phyloP scores from a whole-genome alignment of 352 stramenopile genomes.

The Achlya hypogyna region DNA sequence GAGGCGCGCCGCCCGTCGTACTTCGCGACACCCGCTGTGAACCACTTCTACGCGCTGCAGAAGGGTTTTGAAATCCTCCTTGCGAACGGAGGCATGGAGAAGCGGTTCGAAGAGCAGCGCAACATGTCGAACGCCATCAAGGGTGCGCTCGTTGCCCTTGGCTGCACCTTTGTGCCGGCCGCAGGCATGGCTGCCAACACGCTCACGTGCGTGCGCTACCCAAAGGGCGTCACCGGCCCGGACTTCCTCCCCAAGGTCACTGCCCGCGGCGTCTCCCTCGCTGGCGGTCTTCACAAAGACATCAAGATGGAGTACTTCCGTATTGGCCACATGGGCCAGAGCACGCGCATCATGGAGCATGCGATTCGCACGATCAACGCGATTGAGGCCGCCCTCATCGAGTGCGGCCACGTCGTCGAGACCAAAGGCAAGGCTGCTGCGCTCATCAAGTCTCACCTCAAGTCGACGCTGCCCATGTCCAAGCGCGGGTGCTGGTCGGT shows the following conservation, averaged over 20 bases:
- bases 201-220: slow-evolving; percentile 68
- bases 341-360: slow-evolving; percentile 62
- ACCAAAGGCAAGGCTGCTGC: slow-evolving; percentile 43
- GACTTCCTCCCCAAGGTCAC: slow-evolving; percentile 70
- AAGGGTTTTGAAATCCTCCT: slow-evolving; percentile 55
- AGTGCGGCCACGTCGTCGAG: slow-evolving; percentile 56
- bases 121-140: slow-evolving; percentile 52
- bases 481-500: background rate
- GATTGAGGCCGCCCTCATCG: slow-evolving; percentile 57
- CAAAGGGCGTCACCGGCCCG: slow-evolving; percentile 41
- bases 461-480: slow-evolving; percentile 25
- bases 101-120: slow-evolving; percentile 61
- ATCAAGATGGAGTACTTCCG: slow-evolving; percentile 83
- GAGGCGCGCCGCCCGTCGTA: slow-evolving; percentile 63
- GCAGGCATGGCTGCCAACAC: slow-evolving; percentile 48
- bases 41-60: slow-evolving; percentile 68
- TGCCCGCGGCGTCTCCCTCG: slow-evolving; percentile 59
- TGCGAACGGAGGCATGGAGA: slow-evolving; percentile 65
- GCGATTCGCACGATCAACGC: slow-evolving; percentile 61
- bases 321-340: slow-evolving; percentile 77
- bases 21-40: slow-evolving; percentile 69
- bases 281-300: slow-evolving; percentile 60
- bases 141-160: slow-evolving; percentile 51
- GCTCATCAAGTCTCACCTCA: slow-evolving; percentile 33
- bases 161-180: slow-evolving; percentile 47